Conservation (phyloP, 805 yeast genomes). For the Wilhelminamyces savonicus region DNA sequence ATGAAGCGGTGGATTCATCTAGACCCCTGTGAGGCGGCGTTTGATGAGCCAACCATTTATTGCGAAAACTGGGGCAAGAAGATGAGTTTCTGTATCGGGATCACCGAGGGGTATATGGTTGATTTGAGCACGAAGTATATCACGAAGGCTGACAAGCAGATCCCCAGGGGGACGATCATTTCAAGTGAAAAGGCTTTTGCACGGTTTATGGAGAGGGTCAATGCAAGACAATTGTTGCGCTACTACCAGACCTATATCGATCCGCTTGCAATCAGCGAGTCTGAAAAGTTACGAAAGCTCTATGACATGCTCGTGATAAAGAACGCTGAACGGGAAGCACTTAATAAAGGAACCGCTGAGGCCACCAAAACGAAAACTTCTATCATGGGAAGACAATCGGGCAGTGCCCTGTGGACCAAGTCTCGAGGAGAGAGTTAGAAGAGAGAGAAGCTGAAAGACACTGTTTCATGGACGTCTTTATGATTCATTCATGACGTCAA, state of each 20-base stretch:
- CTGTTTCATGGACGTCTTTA: too few relatives aligned
- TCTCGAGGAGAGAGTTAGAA: constrained; percentile 71
- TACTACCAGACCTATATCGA: constrained; percentile 13
- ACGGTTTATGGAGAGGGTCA: constrained; percentile 28
- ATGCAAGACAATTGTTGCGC: constrained; percentile 16
- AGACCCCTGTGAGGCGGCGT: constrained; percentile 84
- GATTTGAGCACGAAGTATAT: constrained; percentile 74
- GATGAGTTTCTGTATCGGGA: constrained; percentile 83
- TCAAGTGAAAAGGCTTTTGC: constrained; percentile 35
- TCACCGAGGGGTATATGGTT: constrained; percentile 50
- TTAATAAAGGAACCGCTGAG: constrained; percentile 5
- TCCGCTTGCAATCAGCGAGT: not conserved
- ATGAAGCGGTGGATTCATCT: constrained; percentile 77
- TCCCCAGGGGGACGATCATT: constrained; percentile 28
- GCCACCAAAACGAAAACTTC: constrained; percentile 8
- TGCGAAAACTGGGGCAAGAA: constrained; percentile 86
- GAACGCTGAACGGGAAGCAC: constrained; percentile 20
- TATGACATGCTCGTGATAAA: constrained; percentile 31
- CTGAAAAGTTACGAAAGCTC: constrained; percentile 15
- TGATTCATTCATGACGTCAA: too few relatives aligned
- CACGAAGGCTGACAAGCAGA: constrained; percentile 19
- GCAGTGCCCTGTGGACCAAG: constrained; percentile 70
- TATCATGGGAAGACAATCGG: constrained; percentile 60
- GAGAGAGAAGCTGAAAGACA: too few relatives aligned
- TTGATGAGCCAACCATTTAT: constrained; percentile 74